Evolutionary conservation across 306 rosid species (phyloP).

Genomic region (Cucurbita pepo): DNA sequence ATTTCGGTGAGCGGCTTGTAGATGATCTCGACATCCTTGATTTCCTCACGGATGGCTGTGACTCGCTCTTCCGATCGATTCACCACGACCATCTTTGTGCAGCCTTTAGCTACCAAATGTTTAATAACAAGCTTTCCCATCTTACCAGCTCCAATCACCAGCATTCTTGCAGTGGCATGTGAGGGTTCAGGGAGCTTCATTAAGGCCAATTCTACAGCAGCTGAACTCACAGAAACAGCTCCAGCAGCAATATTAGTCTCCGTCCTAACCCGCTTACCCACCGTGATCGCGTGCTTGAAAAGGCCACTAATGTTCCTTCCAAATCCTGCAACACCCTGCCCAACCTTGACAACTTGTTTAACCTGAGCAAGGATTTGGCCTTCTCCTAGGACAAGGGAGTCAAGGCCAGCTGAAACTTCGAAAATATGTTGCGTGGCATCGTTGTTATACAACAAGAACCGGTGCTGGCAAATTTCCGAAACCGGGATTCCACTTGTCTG

Average conservation of each 20-base stretch:
- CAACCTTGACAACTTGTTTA: conserved; percentile 96
- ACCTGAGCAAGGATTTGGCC: conserved; percentile 99
- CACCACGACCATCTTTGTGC: conserved; percentile 73
- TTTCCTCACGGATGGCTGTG: conserved; percentile 54
- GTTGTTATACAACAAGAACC: conserved; percentile 65
- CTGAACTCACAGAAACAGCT: conserved; percentile 97
- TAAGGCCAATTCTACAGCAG: conserved; percentile 84
- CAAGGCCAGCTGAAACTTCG: conserved; percentile 95
- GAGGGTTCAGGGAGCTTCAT: conserved; percentile 79
- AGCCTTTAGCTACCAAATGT: conserved; percentile 89
- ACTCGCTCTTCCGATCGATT: conserved; percentile 87
- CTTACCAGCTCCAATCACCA: conserved; percentile 92
- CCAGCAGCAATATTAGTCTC: conserved; percentile 97
- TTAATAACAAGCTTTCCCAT: conserved; percentile 98
- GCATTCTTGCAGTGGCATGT: conserved; percentile 50
- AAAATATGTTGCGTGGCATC: conserved; percentile 89
- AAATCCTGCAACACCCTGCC: conserved; percentile 87
- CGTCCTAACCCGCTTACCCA: conserved; percentile 92
- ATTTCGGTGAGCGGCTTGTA: conserved; percentile 82
- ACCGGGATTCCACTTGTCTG: conserved; percentile 92
- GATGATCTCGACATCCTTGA: conserved; percentile 55
- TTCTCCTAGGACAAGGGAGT: conserved; percentile 96
- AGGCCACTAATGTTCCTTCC: conserved; percentile 91
- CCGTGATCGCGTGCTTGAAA: conserved; percentile 95
- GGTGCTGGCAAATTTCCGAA: conserved; percentile 71